These are phyloP conservation scores for Pycnococcus provasolii DNA, from an alignment of 139 green algal genomes.

Conservation along the genomic window DNA sequence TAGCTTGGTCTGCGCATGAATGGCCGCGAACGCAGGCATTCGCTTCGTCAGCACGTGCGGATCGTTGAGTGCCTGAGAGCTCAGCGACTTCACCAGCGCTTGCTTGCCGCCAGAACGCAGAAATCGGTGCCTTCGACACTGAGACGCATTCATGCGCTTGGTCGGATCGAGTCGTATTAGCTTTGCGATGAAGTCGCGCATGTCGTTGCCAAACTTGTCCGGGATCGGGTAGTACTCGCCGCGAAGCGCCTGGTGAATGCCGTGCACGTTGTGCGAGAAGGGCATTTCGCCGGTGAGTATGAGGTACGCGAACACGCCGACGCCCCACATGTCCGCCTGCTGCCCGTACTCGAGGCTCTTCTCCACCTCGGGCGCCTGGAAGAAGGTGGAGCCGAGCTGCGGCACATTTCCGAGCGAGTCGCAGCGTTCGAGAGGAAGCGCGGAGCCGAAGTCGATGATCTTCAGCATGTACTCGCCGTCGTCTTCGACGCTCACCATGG, in stretches of 20 bases:
- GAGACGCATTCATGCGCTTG: slow-evolving; percentile 11
- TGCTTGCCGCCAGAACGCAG: neutral
- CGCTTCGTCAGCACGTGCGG: no score
- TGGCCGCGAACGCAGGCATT: no score
- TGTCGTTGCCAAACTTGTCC: neutral
- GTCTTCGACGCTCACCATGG: neutral
- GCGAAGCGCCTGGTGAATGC: slow-evolving; percentile 8
- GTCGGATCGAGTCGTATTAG: neutral
- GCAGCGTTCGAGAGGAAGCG: neutral
- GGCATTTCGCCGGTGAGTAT: slow-evolving; percentile 6
- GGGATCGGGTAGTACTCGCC: slow-evolving; percentile 12
- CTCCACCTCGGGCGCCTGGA: slow-evolving; percentile 15
- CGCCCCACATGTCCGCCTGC: slow-evolving; percentile 13
- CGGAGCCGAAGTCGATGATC: slow-evolving; percentile 19
- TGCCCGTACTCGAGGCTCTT: slow-evolving; percentile 7
- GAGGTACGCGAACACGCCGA: slow-evolving; percentile 13
- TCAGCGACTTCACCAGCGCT: no score
- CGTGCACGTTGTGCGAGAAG: neutral
- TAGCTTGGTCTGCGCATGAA: no score
- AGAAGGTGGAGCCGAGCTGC: slow-evolving; percentile 10
- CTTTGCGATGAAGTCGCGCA: neutral
- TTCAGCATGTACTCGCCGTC: neutral
- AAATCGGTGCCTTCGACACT: slow-evolving; percentile 3
- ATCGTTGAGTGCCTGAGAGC: no score
- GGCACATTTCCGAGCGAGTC: neutral